Evolutionary conservation across 23 red algal species (phyloP), one percentile per base, ranked within the genome.

Genomic region (Gracilaria vermiculophylla): DNA sequence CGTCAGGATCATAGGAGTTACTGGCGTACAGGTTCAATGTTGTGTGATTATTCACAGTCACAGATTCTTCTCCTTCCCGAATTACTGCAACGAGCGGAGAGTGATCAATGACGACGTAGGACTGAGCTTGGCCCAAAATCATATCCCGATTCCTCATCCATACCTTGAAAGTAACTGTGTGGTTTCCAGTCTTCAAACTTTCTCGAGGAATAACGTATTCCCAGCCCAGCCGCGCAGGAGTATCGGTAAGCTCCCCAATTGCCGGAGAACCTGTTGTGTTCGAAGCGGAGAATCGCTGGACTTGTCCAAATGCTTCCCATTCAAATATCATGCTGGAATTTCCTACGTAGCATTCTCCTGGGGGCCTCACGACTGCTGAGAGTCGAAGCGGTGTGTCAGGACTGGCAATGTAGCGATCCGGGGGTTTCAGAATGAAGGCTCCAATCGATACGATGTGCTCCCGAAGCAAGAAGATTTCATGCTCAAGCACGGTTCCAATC

Each of bases 201-300:
- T 78, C 73, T 49, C 75, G 39, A 40, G 90, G 81, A 27, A 93
- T 69, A 78, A 86, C 75, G 45, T 76, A 93, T 78, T 93, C 90
- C 90, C 90, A 93, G 32, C 90, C 90, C 5, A 93, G 53, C 11
- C 90, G 80, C 7, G 90, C 81, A n/a, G 81, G 88, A 11, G 88
- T 92, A 23, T 56, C 73, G 1, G 88, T 92, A 2, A 81, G 58
- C 42, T 82, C 58, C 10, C 88, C 67, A 32, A 52, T 31, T 31
- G 75, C 49, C 37, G 77, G 67, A 61, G 77, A 56, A 43, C 77
- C 88, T 35, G 74, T 81, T 17, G 88, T 55, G 40, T 91, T 81
- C 4, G 25, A 17, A 40, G 87, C 69, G 23, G 90, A 83, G 62
- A 77, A 86, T 32, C 49, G 53, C 40, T 84, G 72, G n/a, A 73